Evolutionary conservation across 768 basidiomycete genomes (phyloP), one percentile per base, ranked within the genome.

Genomic region (Tylopilus sp.): DNA sequence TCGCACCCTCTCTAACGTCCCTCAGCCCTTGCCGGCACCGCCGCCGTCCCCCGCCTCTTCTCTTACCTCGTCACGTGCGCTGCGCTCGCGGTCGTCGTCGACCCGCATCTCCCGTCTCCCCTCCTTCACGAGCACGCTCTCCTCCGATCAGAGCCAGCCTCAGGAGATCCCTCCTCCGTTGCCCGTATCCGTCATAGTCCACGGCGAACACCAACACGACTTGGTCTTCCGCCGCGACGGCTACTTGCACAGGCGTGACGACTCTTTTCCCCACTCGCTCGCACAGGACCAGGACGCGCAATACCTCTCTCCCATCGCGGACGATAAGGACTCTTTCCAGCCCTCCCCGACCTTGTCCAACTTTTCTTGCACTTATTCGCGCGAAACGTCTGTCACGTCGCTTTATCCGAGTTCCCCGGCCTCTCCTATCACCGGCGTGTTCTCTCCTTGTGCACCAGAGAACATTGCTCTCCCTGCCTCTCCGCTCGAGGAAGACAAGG

Each of bases 51-150:
- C 67, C 5, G 62, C 63, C 2, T 63, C 67, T 1, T 64, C 69
- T 0, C 6, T 68, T 5, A 55, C 55, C 13, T 66, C 69, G 1
- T 64, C 64, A 2, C 67, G 67, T 11, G 51, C 36, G 2, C n/a
- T 69, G 44, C 65, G 67, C 9, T 71, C 69, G 0, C 67, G 67
- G 11, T 69, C 67, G 0, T 71, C 69, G 0, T 69, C 69, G 0
- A 65, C 53, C 19, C 53, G 66, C 41, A 69, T 69, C 2, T 69
- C 67, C 4, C 69, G 67, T 49, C 63, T 69, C 0, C 67, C 69
- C 17, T 69, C 67, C 0, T 71, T 69, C 55, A 71, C 67, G 0
- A 69, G 67, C 36, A 69, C 69, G 10, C 63, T 69, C 54, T 69
- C 69, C 3, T 69, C 67, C 0, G 69, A 71, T 16, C 69, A 71